These are phyloP conservation scores for Apodospora peruviana DNA, from an alignment of 495 filamentous ascomycete genomes.

Conservation along the genomic window DNA sequence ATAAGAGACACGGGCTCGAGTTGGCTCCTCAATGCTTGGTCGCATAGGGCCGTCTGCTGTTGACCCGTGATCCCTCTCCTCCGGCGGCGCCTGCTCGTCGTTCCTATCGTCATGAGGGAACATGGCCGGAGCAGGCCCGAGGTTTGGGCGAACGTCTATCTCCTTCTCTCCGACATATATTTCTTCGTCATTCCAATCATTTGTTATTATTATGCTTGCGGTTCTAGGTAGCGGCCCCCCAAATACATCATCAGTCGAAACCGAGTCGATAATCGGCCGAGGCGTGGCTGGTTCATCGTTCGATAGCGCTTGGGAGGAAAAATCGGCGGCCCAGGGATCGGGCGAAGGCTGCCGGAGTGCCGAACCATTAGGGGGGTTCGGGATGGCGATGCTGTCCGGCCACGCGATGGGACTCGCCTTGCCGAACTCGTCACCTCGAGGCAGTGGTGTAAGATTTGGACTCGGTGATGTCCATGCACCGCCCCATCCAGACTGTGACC, in stretches of 20 bases:
- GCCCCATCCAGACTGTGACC: constrained; percentile 30
- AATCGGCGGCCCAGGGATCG: constrained; percentile 44
- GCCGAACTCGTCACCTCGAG: constrained; percentile 22
- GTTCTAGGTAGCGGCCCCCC: background rate
- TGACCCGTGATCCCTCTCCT: background rate
- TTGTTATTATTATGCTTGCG: background rate
- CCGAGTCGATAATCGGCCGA: constrained; percentile 13
- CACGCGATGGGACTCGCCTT: constrained; percentile 34
- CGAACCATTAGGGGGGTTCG: constrained; percentile 19
- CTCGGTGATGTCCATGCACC: constrained; percentile 25
- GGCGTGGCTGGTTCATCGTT: constrained; percentile 15
- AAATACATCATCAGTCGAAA: constrained; percentile 3
- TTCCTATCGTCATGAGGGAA: no score
- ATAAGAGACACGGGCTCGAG: constrained; percentile 16
- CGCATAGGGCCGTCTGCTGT: constrained; percentile 4
- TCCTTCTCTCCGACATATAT: no score
- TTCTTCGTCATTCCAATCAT: background rate
- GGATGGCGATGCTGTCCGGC: constrained; percentile 32
- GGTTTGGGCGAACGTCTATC: no score
- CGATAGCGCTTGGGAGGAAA: constrained; percentile 14
- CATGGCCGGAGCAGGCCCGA: no score
- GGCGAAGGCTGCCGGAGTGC: constrained; percentile 42
- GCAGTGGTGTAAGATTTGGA: constrained; percentile 26
- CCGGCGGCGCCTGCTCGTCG: no score
- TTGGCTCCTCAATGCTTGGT: constrained; percentile 11